Base-by-base conservation (phyloP, 805 yeast genomes). In the Vanderwaltozyma tropicalis region DNA sequence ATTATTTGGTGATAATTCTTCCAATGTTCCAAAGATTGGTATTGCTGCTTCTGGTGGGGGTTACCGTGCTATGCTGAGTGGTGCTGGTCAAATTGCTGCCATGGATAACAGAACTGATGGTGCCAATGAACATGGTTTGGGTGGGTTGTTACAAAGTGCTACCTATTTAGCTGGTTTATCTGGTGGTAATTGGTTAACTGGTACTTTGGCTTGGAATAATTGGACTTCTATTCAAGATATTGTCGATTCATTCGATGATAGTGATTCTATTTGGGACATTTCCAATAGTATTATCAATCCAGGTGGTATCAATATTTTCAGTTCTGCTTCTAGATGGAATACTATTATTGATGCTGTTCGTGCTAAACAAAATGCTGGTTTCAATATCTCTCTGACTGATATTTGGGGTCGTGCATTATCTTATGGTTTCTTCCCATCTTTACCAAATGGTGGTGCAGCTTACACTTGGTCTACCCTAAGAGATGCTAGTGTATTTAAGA, bases 1-100 rank as follows among this genome's bases (percentile, higher is more conserved):
- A 24, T 38, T 59, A 20, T 54, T 58, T 38, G 40, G 41, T 14
- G 22, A 39, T 28, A 42, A 45, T 28, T 33, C 40, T 18, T 42
- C 45, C 9, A 45, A 44, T 34, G 43, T 41, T 24, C 59, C 61
- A 40, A 66, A 69, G 36, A 64, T 81, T 35, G 87, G 76, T 4
- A 46, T 72, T 22, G 78, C 87, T 11, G 76, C 79, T 44, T 70
- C 84, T 12, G 95, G 95, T 34, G 96, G 96, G 54, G 95, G 96
- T 4, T 86, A 83, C 58, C 71, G 96, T 45, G 94, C 96, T 29
- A 84, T 87, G 85, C 63, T 86, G 33, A 62, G 69, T 39, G 95
- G 94, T 5, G 95, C 94, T 13, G 95, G 95, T 28, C 76, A 78
- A 55, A 62, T 86, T 18, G 66, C 89, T 2, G 95, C 89, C 1